Evolutionary conservation across 441 rosid species (phyloP), one percentile per base, ranked within the genome.

Genomic region (Capsella rubella): DNA sequence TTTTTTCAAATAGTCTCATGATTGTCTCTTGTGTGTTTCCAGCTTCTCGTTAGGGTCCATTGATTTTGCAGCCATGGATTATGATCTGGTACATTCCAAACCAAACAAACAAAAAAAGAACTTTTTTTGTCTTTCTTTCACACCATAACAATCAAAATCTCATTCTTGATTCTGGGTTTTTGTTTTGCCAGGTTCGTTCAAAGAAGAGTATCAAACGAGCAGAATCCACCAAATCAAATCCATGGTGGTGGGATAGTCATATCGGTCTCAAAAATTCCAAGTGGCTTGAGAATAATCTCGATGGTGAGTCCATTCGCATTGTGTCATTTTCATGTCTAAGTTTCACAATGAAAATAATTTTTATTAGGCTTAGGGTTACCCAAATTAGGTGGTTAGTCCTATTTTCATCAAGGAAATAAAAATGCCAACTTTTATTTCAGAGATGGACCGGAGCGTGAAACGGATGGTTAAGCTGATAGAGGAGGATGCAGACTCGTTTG

Each of bases 401-500:
- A 46, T 68, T 57, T 35, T 66, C 40, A 59, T 27, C 15, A 27
- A 16, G 7, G 31, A 18, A 9, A 11, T 47, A 18, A 65, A 55
- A n/a, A 16, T 53, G 35, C 25, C n/a, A 29, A 59, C 64, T 42
- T 21, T 42, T 42, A 37, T 58, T 32, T 27, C 88, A 84, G 92
- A 84, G 71, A 58, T 87, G 82, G 91, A 86, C 50, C 67, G 70
- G 37, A 85, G 82, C 75, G 81, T 69, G n/a, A 80, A 78, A 59
- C 53, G 27, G 15, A 84, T 86, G 74, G 79, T 87, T 18, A 72
- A 79, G 59, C 58, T 85, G 27, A 79, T 79, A 32, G 79, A 85
- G 58, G 84, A 83, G 0, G 87, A 85, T 55, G 90, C 91, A 37
- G 91, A 84, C 70, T 78, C 87, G 1, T 84, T 87, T 18, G 77